phyloP scores from a whole-genome alignment of 2,329 filamentous ascomycete species.

The Fonsecaea pugnacius region DNA sequence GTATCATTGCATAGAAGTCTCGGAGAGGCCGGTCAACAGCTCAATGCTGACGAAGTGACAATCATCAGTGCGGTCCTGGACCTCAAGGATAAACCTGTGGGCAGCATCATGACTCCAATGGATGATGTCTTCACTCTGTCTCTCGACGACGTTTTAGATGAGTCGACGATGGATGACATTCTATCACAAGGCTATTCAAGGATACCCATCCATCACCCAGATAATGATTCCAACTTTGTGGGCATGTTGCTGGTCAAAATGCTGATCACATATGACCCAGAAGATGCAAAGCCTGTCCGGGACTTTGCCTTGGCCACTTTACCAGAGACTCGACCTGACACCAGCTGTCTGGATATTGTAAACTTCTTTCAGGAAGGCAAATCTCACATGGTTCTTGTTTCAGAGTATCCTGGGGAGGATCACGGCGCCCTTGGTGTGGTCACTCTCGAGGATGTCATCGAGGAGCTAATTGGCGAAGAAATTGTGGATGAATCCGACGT shows the following conservation, averaged over 20 bases:
- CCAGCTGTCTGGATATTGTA: constrained; percentile 95
- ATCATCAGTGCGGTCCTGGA: constrained; percentile 98
- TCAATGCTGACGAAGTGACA: constrained; percentile 97
- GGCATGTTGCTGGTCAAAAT: constrained; percentile 99
- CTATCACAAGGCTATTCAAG: constrained; percentile 92
- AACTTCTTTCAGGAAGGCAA: constrained; percentile 99
- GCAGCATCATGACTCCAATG: constrained; percentile 98
- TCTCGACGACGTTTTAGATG: constrained; percentile 90
- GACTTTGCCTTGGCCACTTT: constrained; percentile 93
- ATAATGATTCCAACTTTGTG: constrained; percentile 84
- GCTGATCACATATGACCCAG: constrained; percentile 96
- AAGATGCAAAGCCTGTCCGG: constrained; percentile 82
- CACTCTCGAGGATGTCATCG: constrained; percentile 96
- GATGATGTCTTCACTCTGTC: constrained; percentile 95
- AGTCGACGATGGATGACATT: constrained; percentile 91
- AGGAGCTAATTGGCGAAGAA: constrained; percentile 98
- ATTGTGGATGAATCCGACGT: constrained; percentile 99
- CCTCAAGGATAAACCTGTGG: constrained; percentile 92
- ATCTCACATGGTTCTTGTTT: constrained; percentile 97
- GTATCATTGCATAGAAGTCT: constrained; percentile 93
- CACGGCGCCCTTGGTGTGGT: constrained; percentile 90
- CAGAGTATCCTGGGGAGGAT: constrained; percentile 85
- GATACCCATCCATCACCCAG: constrained; percentile 89
- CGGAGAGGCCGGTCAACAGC: constrained; percentile 78
- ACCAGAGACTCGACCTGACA: constrained; percentile 91